Evolutionary conservation across 495 filamentous ascomycete species (phyloP).

Genomic region (Tirmania nivea): DNA sequence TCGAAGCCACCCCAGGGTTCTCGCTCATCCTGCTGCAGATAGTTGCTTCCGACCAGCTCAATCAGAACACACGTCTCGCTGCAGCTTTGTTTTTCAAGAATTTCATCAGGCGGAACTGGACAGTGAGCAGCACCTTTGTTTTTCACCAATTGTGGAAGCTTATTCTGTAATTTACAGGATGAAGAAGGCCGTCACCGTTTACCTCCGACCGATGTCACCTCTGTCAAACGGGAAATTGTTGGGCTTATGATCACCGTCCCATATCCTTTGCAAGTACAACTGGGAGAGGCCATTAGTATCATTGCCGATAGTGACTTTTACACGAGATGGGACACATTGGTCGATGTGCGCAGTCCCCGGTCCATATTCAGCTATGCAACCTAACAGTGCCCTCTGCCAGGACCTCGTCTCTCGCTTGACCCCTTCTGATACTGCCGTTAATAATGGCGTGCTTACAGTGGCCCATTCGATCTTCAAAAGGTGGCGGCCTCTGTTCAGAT

Average conservation of each 20-base stretch:
- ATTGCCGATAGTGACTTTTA: constrained; percentile 98
- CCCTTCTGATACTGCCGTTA: constrained; percentile 49
- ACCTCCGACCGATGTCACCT: constrained; percentile 49
- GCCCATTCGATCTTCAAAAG: constrained; percentile 95
- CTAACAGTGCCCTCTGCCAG: constrained; percentile 22
- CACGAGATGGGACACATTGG: constrained; percentile 80
- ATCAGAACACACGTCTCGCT: constrained; percentile 60
- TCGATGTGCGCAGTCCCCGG: constrained; percentile 34
- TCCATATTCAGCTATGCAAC: not conserved
- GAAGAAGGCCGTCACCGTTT: constrained; percentile 85
- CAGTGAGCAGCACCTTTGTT: constrained; percentile 24
- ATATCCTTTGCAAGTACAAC: constrained; percentile 63
- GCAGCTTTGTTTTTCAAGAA: constrained; percentile 96
- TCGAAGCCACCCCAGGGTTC: constrained; percentile 63
- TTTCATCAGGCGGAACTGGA: constrained; percentile 79
- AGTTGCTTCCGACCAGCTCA: constrained; percentile 46
- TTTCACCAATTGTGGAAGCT: constrained; percentile 1
- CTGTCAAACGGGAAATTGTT: constrained; percentile 85
- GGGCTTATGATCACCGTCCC: constrained; percentile 90
- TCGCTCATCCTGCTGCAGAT: constrained; percentile 75
- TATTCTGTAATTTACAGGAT: constrained; percentile 29
- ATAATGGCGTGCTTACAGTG: constrained; percentile 86
- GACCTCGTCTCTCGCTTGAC: constrained; percentile 79
- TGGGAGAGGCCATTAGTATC: constrained; percentile 87
- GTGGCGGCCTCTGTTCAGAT: constrained; percentile 82